Base-by-base conservation (phyloP, 805 yeast genomes). In the Candida piceae region DNA sequence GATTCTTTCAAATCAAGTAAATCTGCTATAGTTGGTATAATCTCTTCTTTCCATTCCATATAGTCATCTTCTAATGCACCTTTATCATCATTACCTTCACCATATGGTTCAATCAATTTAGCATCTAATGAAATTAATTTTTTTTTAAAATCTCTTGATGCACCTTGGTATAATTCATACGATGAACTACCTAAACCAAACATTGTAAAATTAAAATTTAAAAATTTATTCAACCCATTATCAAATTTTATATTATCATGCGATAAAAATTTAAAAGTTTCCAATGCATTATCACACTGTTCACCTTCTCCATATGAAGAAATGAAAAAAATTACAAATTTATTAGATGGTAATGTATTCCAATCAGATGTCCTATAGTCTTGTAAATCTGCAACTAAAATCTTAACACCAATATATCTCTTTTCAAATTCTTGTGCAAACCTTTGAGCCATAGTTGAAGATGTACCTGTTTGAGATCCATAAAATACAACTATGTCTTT, bases 301-400 rank as follows among this genome's bases (percentile, higher is more conserved):
- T 90, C 97, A 53, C 97, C 97, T 61, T 90, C 97, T 44, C 97
- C 97, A 53, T 89, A 88, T 7, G 96, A 84, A 19, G 97, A 87
- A 55, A 90, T 66, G 52, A 89, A 72, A 52, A 89, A 79, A 35
- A 70, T 60, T 20, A 62, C 57, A 2, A 50, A 16, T 5, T 19
- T 25, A 40, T 72, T 71, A 10, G 63, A 62, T 12, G 78, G 72
- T 42, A 84, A 56, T 29, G 74, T 74, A 50, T 75, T 76, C 38
- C 86, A 65, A 46, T 74, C 72, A 22, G 83, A 88, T 49, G 69
- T 76, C 46, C 83, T 93, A 54, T 78, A 85, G 50, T 28, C n/a
- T 24, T 18, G 89, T 37, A 83, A 69, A 57, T 85, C 95, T 3
- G 81, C 76, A 73, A 34, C 20, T 76, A 85, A 72, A 4, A 84